These are phyloP conservation scores for Datisca glomerata DNA, from an alignment of 306 rosid species.

Conservation along the genomic window DNA sequence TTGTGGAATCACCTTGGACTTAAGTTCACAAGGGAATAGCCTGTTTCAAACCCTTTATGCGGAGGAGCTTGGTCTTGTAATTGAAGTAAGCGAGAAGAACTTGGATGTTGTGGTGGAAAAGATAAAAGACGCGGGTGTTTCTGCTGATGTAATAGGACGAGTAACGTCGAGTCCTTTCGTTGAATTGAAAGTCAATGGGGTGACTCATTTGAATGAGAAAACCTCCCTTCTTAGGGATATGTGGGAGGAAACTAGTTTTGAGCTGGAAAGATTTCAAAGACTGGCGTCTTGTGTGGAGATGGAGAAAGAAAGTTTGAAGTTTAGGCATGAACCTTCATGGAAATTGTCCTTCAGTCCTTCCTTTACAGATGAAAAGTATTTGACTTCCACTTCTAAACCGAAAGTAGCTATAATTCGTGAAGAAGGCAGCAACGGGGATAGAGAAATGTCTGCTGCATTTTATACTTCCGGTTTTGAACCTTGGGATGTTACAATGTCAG, in stretches of 20 bases:
- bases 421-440: conserved; percentile 93
- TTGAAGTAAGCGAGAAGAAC: conserved; percentile 45
- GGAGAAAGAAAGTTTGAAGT: conserved; percentile 72
- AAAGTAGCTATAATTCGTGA: too few species aligned
- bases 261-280: too few species aligned
- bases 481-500: too few species aligned
- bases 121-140: too few species aligned
- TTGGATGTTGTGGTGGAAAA: conserved; percentile 30
- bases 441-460: conserved; percentile 95
- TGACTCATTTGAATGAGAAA: too few species aligned
- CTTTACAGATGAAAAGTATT: conserved; percentile 53
- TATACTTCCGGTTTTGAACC: conserved; percentile 73
- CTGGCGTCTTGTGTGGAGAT: conserved; percentile 66
- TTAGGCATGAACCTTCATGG: too few species aligned
- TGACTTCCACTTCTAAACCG: too few species aligned
- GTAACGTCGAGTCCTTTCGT: conserved; percentile 41
- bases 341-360: conserved; percentile 58
- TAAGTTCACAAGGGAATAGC: conserved; percentile 43
- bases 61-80: too few species aligned
- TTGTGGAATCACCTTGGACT: conserved; percentile 46
- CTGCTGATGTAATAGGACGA: conserved; percentile 67
- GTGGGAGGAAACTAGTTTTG: too few species aligned
- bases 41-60: conserved; percentile 64
- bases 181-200: too few species aligned
- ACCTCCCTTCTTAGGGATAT: too few species aligned